These are phyloP conservation scores for Umbilicus rupestris DNA, from an alignment of 164 flowering plant genomes.

Conservation along the genomic window DNA sequence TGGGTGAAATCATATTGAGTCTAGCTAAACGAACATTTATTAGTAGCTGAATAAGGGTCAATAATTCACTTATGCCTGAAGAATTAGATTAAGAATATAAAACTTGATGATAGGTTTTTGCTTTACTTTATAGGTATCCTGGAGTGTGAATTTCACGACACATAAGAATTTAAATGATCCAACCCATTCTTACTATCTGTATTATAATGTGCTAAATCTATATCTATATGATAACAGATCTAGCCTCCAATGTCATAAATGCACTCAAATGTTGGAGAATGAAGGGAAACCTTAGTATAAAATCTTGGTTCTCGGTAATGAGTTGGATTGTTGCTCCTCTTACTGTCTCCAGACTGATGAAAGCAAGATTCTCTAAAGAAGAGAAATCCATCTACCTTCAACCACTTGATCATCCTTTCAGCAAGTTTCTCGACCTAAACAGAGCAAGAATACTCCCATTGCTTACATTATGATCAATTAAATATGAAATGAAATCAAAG, in stretches of 20 bases:
- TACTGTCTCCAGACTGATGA: slow-evolving; percentile 83
- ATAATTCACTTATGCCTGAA: neutral
- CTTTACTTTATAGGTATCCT: too few species aligned
- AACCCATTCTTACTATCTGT: too few species aligned
- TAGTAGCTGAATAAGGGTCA: neutral
- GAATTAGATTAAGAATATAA: neutral
- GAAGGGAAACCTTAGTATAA: slow-evolving; percentile 65
- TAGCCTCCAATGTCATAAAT: too few species aligned
- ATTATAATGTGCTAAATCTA: too few species aligned
- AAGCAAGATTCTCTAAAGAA: slow-evolving; percentile 95
- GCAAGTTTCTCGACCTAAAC: slow-evolving; percentile 63
- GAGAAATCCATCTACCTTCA: slow-evolving; percentile 80
- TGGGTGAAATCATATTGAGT: neutral
- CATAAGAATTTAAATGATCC: too few species aligned
- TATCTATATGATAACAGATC: too few species aligned
- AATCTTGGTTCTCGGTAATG: slow-evolving; percentile 90
- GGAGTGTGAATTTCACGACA: too few species aligned
- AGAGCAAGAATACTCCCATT: neutral
- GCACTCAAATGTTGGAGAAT: neutral
- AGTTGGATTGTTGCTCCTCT: slow-evolving; percentile 71
- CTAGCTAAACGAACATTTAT: neutral
- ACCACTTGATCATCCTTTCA: slow-evolving; percentile 73
- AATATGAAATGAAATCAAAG: neutral
- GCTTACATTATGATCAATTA: neutral
- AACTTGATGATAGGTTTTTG: too few species aligned